phyloP scores from a whole-genome alignment of 495 filamentous ascomycete species.

The Aspergillus nidulans region DNA sequence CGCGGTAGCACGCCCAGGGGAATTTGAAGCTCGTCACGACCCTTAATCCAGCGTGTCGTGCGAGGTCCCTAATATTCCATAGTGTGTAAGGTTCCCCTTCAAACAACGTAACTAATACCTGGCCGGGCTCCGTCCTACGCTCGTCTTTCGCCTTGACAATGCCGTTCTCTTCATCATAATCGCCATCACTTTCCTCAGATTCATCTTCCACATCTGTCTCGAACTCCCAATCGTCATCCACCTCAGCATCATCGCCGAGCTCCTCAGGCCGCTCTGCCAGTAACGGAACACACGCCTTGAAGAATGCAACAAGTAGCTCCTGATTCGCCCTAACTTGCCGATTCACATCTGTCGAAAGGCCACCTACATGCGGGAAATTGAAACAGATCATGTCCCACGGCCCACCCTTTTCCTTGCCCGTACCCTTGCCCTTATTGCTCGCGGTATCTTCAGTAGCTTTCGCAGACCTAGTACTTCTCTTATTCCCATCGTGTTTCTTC shows the following conservation, averaged over 20 bases:
- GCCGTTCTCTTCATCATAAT: slow-evolving; percentile 14
- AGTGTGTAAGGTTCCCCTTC: slow-evolving; percentile 90
- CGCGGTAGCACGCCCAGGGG: slow-evolving; percentile 67
- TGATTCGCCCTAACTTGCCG: slow-evolving; percentile 91
- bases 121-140: slow-evolving; percentile 44
- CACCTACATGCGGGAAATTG: slow-evolving; percentile 96
- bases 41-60: slow-evolving; percentile 67
- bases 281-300: slow-evolving; percentile 55
- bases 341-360: slow-evolving; percentile 86
- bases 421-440: not conserved
- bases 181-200: slow-evolving; percentile 8
- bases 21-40: slow-evolving; percentile 78
- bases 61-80: slow-evolving; percentile 90
- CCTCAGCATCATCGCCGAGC: slow-evolving; percentile 22
- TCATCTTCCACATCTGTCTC: slow-evolving; percentile 15
- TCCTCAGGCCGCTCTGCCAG: slow-evolving; percentile 37
- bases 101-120: slow-evolving; percentile 82
- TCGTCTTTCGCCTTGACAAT: slow-evolving; percentile 10
- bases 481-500: slow-evolving; percentile 11
- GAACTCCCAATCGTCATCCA: slow-evolving; percentile 19
- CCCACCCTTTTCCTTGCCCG: slow-evolving; percentile 23
- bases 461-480: not conserved
- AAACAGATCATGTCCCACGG: slow-evolving; percentile 76
- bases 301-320: slow-evolving; percentile 80
- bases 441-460: slow-evolving; percentile 4